Base-by-base conservation (phyloP, 495 filamentous ascomycete genomes). In the Cercophora sp. region DNA sequence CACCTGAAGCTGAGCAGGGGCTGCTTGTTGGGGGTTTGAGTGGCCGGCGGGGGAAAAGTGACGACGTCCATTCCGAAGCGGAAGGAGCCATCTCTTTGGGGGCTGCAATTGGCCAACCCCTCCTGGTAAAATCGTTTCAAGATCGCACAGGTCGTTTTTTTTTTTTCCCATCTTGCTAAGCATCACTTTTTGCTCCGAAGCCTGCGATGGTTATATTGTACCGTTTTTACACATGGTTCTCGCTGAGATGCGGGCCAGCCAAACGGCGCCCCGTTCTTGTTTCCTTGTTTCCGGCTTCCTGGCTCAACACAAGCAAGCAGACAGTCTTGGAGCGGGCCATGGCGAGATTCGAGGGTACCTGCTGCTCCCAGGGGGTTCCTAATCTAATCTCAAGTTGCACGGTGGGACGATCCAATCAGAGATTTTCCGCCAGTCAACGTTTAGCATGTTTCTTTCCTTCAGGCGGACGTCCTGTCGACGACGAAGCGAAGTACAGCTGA, bases 31-130 rank as follows among this genome's bases (percentile, higher is more conserved):
- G 23, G 29, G 13, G 19, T 18, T 3, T 31, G 10, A 51, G 35
- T 40, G 42, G 22, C 40, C 46, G 39, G 54, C 54, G 54, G 54
- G 54, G 54, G 48, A n/a, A n/a, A n/a, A 56, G 54, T 23, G 15
- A 41, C 16, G 35, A 35, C 15, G 32, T 22, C 24, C 26, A 20
- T 50, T 46, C 52, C 46, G 50, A 56, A 41, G 51, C 48, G 49
- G 52, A 55, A 55, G 48, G 48, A 47, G 34, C 57, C 42, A 35
- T 25, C 26, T 20, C 22, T 27, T 43, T 27, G 48, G 51, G n/a
- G 36, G 23, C 18, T 57, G 37, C 53, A 43, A 58, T 58, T 57
- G 57, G 56, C 52, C 46, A n/a, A n/a, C n/a, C n/a, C n/a, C n/a
- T 36, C 51, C 43, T 29, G 29, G 52, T 31, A 43, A 35, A 32